A percentile compares a stretch with the other conserved stretches of the same genome.
Conservation (phyloP, 1,284 basidiomycete species). For the Cryptococcus depauperatus region DNA sequence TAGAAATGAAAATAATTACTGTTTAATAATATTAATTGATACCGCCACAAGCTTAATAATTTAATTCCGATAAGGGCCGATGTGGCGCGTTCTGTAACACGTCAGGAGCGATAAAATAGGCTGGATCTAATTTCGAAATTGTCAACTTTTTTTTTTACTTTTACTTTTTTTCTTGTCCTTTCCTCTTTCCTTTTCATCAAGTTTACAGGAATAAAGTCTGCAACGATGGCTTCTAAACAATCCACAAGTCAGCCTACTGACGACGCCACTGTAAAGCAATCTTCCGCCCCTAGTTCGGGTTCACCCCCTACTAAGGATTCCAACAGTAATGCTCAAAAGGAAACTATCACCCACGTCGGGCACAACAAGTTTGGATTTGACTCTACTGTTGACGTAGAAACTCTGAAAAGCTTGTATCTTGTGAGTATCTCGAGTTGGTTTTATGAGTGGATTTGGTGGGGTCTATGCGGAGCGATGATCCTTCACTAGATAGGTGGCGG, state of each 20-base stretch:
- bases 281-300: background rate
- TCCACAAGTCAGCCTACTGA: constrained; percentile 9
- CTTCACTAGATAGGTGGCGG: too few species aligned
- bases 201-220: constrained; percentile 3
- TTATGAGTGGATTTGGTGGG: too few species aligned
- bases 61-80: too few species aligned
- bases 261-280: too few species aligned
- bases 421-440: constrained; percentile 48
- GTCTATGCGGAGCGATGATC: too few species aligned
- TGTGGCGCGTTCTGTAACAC: too few species aligned
- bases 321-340: background rate
- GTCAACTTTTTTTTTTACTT: background rate
- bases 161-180: constrained; percentile 1
- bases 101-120: too few species aligned
- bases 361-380: constrained; percentile 79
- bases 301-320: background rate
- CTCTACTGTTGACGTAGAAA: constrained; percentile 66
- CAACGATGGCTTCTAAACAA: constrained; percentile 9
- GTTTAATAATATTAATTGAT: too few species aligned
- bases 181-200: constrained; percentile 1
- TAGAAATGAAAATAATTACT: too few species aligned
- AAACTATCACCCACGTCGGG: constrained; percentile 54
- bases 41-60: too few species aligned
- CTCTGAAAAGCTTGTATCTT: constrained; percentile 75
- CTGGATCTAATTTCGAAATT: too few species aligned